A percentile compares a stretch with the other conserved stretches of the same genome.
These are phyloP conservation scores for Prunella vulgaris DNA, from an alignment of 257 asterid species.

Conservation along the genomic window DNA sequence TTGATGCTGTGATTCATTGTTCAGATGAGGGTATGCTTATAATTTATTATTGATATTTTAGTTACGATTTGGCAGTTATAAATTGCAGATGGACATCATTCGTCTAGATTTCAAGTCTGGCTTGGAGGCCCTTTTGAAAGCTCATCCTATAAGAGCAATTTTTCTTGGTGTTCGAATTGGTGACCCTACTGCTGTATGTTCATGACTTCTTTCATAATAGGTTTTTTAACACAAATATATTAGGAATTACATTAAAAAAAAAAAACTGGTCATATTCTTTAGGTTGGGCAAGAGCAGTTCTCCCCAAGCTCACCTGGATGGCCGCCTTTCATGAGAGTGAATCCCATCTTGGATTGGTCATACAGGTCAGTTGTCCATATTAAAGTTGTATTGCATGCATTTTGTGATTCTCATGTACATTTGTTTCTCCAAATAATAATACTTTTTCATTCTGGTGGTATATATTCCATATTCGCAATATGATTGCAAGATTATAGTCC, in stretches of 20 bases:
- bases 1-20: neutral
- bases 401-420: neutral
- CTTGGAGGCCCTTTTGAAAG: slow-evolving; percentile 71
- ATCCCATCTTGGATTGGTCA: slow-evolving; percentile 98
- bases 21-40: neutral
- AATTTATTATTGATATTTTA: slow-evolving; percentile 18
- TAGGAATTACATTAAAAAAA: neutral
- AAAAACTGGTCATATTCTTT: slow-evolving; percentile 21
- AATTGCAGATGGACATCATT: slow-evolving; percentile 74
- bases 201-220: slow-evolving; percentile 3
- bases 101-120: slow-evolving; percentile 91
- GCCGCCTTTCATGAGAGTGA: slow-evolving; percentile 99
- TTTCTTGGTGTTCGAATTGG: slow-evolving; percentile 95
- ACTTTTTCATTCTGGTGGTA: neutral
- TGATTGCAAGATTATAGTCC: neutral
- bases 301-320: slow-evolving; percentile 97
- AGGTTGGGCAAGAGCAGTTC: slow-evolving; percentile 96
- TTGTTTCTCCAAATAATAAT: slow-evolving; percentile 1
- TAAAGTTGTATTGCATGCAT: neutral
- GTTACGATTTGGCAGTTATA: slow-evolving; percentile 50
- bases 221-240: slow-evolving; percentile 12
- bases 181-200: slow-evolving; percentile 87
- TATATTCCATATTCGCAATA: neutral
- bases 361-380: slow-evolving; percentile 50
- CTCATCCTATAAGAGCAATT: slow-evolving; percentile 75